Percentiles rank a stretch among this genome's conserved stretches.
Conservation (phyloP, 495 filamentous ascomycete genomes). For the Penicillium waksmanii region DNA sequence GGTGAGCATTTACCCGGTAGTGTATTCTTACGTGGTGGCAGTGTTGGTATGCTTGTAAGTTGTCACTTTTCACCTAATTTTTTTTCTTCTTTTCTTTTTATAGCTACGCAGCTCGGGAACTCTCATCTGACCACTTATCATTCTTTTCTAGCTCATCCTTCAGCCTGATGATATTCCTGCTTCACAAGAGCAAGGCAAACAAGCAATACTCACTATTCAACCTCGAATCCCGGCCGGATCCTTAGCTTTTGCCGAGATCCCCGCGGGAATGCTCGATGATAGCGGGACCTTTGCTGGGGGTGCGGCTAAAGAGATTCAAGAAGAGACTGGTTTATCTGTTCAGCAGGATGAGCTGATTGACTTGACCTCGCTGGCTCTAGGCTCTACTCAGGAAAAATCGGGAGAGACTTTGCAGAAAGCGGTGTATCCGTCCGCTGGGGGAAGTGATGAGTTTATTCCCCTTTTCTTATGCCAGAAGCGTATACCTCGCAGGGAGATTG, state of each 20-base stretch:
- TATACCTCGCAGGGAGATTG: constrained; percentile 64
- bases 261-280: constrained; percentile 89
- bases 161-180: constrained; percentile 66
- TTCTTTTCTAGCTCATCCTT: constrained; percentile 58
- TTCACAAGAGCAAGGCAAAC: constrained; percentile 53
- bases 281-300: constrained; percentile 72
- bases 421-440: constrained; percentile 78
- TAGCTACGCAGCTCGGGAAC: not conserved
- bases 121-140: not conserved
- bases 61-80: not conserved
- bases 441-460: constrained; percentile 82
- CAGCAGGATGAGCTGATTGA: constrained; percentile 63
- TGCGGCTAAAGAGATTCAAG: constrained; percentile 80
- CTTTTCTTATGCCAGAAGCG: constrained; percentile 75
- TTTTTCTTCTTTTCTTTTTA: constrained; percentile 7
- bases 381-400: constrained; percentile 24
- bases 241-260: constrained; percentile 76
- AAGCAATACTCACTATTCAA: constrained; percentile 80
- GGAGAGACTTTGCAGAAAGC: constrained; percentile 59
- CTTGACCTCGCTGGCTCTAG: constrained; percentile 64
- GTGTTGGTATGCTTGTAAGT: constrained; percentile 77
- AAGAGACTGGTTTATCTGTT: constrained; percentile 74
- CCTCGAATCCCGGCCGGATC: constrained; percentile 80
- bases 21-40: constrained; percentile 79
- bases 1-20: constrained; percentile 74